These are phyloP conservation scores for Saturnispora galanensis DNA, from an alignment of 805 yeast genomes.

Conservation along the genomic window DNA sequence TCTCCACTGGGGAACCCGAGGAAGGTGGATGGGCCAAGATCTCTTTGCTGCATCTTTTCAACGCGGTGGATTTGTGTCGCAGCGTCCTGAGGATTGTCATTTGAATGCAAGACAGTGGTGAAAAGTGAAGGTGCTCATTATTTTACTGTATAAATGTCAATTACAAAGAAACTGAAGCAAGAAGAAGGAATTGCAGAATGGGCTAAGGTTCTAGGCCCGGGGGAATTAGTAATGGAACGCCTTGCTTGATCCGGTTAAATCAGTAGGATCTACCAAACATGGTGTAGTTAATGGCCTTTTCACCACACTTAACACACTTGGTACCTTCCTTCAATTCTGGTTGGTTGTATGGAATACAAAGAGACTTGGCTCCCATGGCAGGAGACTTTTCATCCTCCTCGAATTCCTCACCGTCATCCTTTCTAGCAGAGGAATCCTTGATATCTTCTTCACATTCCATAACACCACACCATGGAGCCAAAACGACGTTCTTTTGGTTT, in stretches of 20 bases:
- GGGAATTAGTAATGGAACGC: too few species aligned
- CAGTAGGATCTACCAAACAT: constrained; percentile 97
- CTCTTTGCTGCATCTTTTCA: constrained; percentile 19
- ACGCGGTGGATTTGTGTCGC: neutral
- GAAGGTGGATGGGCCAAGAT: constrained; percentile 28
- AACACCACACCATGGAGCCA: constrained; percentile 97
- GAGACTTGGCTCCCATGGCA: constrained; percentile 97
- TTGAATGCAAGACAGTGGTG: neutral
- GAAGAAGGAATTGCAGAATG: neutral
- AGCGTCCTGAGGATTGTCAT: neutral
- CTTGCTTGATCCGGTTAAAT: neutral
- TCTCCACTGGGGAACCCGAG: constrained; percentile 29
- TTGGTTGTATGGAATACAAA: constrained; percentile 94
- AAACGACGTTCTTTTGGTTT: constrained; percentile 80
- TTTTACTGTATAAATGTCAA: too few species aligned
- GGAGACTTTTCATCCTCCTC: constrained; percentile 95
- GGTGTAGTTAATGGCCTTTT: constrained; percentile 69
- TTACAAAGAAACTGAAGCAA: neutral
- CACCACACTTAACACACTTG: constrained; percentile 80
- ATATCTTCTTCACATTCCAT: constrained; percentile 94
- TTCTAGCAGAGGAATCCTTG: constrained; percentile 77
- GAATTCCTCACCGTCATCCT: constrained; percentile 73
- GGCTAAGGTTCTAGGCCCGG: neutral
- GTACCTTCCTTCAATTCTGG: constrained; percentile 71
- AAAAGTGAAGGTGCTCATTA: neutral